Base-by-base conservation (phyloP, 179 eudicot genomes). In the Nepenthes alata region DNA sequence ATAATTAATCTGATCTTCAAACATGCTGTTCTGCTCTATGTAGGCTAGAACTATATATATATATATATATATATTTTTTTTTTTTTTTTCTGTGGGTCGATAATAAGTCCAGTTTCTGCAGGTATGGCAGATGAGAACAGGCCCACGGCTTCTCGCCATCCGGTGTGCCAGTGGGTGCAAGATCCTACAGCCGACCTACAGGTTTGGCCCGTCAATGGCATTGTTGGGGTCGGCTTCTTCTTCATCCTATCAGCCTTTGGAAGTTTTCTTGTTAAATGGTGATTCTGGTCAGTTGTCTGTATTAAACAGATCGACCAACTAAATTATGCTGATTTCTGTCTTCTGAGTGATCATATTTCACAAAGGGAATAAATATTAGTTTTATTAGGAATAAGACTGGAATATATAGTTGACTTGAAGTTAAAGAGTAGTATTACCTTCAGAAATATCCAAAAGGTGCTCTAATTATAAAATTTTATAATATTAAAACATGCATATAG, bases 91-190 rank as follows among this genome's bases (percentile, higher is more conserved):
- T 4, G 0, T 8, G 10, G 9, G 38, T 49, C 36, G 37, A 10
- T 34, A 49, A 62, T 2, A 49, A 4, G 15, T 3, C 12, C 3
- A 52, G 37, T 39, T 16, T n/a, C 25, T 72, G 73, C 83, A 91
- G 97, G 79, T 91, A 38, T 91, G 97, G 97, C 96, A 88, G 74
- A 91, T 91, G 97, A 85, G 96, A 57, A 84, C 90, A 0, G 96
- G 96, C 37, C 88, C 90, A 34, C 85, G 96, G 7, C 76, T 85
- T 61, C 73, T 86, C 10, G 78, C 85, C 1, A 76, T 91, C 53
- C 78, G 80, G 16, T 88, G 94, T 62, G 60, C 87, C 6, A 91
- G 75, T 76, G 97, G 97, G 37, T 83, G 97, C 80, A 85, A 73
- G 75, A 85, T 91, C 58, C 77, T 91, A 63, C 97, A 91, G 77